Evolutionary conservation across 768 basidiomycete species (phyloP).

Genomic region (Panaeolus papilionaceus): DNA sequence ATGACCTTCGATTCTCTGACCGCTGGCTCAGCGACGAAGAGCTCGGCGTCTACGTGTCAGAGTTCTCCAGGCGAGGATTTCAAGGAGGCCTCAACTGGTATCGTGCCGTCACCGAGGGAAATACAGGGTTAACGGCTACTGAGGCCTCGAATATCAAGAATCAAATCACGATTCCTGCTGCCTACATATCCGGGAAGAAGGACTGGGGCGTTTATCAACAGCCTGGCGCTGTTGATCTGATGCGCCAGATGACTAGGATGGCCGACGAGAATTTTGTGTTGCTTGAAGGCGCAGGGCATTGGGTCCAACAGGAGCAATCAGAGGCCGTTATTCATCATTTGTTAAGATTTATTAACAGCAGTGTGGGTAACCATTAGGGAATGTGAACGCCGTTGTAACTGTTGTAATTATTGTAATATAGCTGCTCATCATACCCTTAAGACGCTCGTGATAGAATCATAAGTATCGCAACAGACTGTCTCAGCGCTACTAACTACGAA

Average conservation of each 20-base stretch:
- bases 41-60: constrained; percentile 53
- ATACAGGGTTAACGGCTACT: constrained; percentile 48
- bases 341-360: constrained; percentile 38
- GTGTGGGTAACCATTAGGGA: neutral
- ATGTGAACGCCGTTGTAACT: too few relatives aligned
- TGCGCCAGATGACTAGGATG: constrained; percentile 46
- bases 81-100: constrained; percentile 71
- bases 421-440: too few relatives aligned
- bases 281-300: constrained; percentile 64
- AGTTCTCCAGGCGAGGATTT: constrained; percentile 60
- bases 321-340: constrained; percentile 47
- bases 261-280: constrained; percentile 53
- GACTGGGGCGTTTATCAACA: constrained; percentile 70
- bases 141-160: constrained; percentile 33
- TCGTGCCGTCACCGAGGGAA: constrained; percentile 44
- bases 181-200: constrained; percentile 59
- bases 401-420: too few relatives aligned
- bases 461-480: too few relatives aligned
- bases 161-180: constrained; percentile 56
- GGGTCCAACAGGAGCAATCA: constrained; percentile 66
- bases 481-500: too few relatives aligned
- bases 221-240: constrained; percentile 53
- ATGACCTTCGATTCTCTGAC: constrained; percentile 31
- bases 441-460: too few relatives aligned
- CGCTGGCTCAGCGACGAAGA: constrained; percentile 58